Percentiles rank a stretch among this genome's conserved stretches.
These are phyloP conservation scores for Fusarium foetens DNA, from an alignment of 2,329 filamentous ascomycete genomes.

Conservation along the genomic window DNA sequence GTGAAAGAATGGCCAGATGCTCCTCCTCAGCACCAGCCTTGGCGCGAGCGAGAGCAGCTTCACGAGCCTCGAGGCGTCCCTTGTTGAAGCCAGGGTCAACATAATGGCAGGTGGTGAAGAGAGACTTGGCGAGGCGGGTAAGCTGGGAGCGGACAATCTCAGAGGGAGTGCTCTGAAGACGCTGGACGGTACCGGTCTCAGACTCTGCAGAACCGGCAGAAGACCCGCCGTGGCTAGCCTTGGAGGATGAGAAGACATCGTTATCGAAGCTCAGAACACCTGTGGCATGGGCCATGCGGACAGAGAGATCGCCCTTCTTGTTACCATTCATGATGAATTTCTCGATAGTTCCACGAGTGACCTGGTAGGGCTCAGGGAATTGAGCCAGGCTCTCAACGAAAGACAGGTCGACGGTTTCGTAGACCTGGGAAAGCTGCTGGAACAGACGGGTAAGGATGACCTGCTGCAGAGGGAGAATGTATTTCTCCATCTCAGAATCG, in stretches of 20 bases:
- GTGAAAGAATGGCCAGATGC: constrained; percentile 83
- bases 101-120: constrained; percentile 95
- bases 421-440: constrained; percentile 98
- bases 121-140: constrained; percentile 86
- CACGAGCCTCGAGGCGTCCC: constrained; percentile 79
- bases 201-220: constrained; percentile 86
- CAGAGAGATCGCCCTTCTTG: constrained; percentile 98
- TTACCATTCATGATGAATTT: constrained; percentile 99
- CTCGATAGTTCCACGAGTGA: constrained; percentile 89
- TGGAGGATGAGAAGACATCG: constrained; percentile 97
- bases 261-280: constrained; percentile 97
- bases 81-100: constrained; percentile 92
- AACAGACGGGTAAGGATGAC: constrained; percentile 98
- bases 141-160: constrained; percentile 98
- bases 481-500: constrained; percentile 96
- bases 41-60: constrained; percentile 82
- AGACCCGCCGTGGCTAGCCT: constrained; percentile 87
- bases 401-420: constrained; percentile 94
- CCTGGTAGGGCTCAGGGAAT: constrained; percentile 97
- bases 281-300: constrained; percentile 94
- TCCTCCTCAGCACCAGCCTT: constrained; percentile 92
- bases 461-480: constrained; percentile 94
- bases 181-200: constrained; percentile 86
- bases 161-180: constrained; percentile 95
- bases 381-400: constrained; percentile 94